Base-by-base conservation (phyloP, 2,329 filamentous ascomycete genomes). In the Colletotrichum caudatum region DNA sequence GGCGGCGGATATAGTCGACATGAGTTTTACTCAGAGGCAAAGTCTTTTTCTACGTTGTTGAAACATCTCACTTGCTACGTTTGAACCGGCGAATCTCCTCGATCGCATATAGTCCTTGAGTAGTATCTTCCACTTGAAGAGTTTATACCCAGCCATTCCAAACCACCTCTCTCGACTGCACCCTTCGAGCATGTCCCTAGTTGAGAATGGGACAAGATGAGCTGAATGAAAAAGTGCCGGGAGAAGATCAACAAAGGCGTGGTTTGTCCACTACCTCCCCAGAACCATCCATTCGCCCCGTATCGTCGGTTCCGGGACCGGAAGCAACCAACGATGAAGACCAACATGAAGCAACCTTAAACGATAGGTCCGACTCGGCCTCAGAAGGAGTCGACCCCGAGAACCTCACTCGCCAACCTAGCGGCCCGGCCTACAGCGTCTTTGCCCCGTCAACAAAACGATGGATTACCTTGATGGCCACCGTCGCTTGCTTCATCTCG, bases 401-500 rank as follows among this genome's bases (percentile, higher is more conserved):
- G 60, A 76, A 74, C 6, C 74, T 81, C 12, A 76, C 78, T 1
- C 77, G 78, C 5, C 78, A 80, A 41, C 78, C 79, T 5, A 80
- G 76, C 58, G 79, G 78, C 6, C 78, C 80, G 18, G 77, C 81
- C 5, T 83, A 82, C 73, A 81, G 74, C 61, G 78, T 79, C 51
- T 82, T 82, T 73, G 75, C 79, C 7, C 75, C 71, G 20, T 74
- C 76, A 16, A 85, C 82, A 74, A 89, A 85, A 76, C 78, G 81
- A 74, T 89, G 86, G 82, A 85, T 90, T 70, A 81, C 86, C 44
- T 75, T 79, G 61, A 86, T 90, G 84, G 85, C 87, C 66, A 84
- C 84, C 44, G 76, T 85, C 56, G 84, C 86, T 12, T 85, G 86
- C 75, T 86, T 88, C 74, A 82, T 89, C 72, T 89, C 87, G 7